Evolutionary conservation across 768 basidiomycete genomes (phyloP), one percentile per base, ranked within the genome.

Genomic region (Russula sp.): DNA sequence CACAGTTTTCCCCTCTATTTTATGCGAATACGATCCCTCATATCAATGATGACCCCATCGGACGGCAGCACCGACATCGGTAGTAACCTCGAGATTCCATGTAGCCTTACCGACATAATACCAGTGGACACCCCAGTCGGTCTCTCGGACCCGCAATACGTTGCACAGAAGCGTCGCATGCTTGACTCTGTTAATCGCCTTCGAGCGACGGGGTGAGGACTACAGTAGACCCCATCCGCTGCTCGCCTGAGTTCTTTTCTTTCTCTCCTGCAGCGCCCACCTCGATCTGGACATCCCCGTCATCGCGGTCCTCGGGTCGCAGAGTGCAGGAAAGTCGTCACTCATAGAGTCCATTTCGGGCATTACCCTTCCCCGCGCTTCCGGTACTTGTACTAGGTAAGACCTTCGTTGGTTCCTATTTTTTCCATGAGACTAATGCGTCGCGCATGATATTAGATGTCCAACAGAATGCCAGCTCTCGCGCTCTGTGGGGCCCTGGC

Each of bases 281-380:
- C 75, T 80, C 13, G 86, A 90, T 53, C 82, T 91, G 6, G 86
- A 89, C 67, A 74, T 91, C 0, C 89, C 89, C 0, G 81, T 83
- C 65, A 89, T 91, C 31, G 86, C 83, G 0, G 89, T 89, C 48
- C 80, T 89, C n/a, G 89, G 89, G 0, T 81, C 78, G 0, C 89
- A 91, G 66, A 86, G 84, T 45, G 86, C 86, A 0, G 89, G 89
- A 0, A 90, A 90, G 67, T 88, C 87, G 0, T 90, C 89, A 0
- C 77, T 90, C 4, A 90, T 91, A 14, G 88, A 91, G 66, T 80
- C 85, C 0, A 89, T 91, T 50, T 88, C 87, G 0, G 86, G 88
- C 0, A 82, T 90, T 14, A 86, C 81, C 0, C 74, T 91, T 0
- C 88, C 89, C 18, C 80, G 87, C 6, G 85, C 84, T 0, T 76